Conservation (phyloP, 2,329 filamentous ascomycete species). For the Myriangium duriaei region DNA sequence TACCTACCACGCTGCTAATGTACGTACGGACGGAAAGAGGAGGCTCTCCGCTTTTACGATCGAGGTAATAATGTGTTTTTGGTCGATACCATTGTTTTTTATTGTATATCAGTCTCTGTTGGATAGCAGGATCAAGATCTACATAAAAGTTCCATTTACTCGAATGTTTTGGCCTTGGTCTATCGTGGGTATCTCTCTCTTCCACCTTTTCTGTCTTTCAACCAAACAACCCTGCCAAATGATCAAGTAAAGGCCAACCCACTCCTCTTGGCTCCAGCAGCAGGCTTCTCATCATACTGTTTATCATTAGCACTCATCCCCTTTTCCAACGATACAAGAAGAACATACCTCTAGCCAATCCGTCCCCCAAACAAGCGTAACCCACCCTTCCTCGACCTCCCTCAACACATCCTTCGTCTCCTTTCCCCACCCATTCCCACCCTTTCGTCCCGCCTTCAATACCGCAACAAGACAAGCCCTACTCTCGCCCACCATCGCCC, state of each 20-base stretch:
- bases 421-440: constrained; percentile 54
- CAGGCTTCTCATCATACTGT: constrained; percentile 4
- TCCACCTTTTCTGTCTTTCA: too few relatives aligned
- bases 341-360: constrained; percentile 69
- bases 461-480: constrained; percentile 74
- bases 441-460: constrained; percentile 59
- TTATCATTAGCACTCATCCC: not conserved
- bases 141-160: too few relatives aligned
- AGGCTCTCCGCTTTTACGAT: too few relatives aligned
- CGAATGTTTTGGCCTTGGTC: too few relatives aligned
- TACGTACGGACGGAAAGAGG: too few relatives aligned
- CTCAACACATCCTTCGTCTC: constrained; percentile 25
- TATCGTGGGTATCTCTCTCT: too few relatives aligned
- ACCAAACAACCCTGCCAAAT: too few relatives aligned
- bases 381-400: constrained; percentile 58
- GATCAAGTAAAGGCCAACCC: constrained; percentile 7
- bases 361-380: constrained; percentile 69
- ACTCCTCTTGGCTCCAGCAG: constrained; percentile 1
- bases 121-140: too few relatives aligned
- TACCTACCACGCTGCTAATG: too few relatives aligned
- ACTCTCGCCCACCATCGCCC: constrained; percentile 70
- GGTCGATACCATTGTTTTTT: too few relatives aligned
- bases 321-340: not conserved
- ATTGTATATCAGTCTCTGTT: too few relatives aligned
- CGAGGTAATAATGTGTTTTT: too few relatives aligned